These are phyloP conservation scores for Ploettnerulaceae sp. DNA, from an alignment of 2,329 filamentous ascomycete genomes.

Conservation along the genomic window DNA sequence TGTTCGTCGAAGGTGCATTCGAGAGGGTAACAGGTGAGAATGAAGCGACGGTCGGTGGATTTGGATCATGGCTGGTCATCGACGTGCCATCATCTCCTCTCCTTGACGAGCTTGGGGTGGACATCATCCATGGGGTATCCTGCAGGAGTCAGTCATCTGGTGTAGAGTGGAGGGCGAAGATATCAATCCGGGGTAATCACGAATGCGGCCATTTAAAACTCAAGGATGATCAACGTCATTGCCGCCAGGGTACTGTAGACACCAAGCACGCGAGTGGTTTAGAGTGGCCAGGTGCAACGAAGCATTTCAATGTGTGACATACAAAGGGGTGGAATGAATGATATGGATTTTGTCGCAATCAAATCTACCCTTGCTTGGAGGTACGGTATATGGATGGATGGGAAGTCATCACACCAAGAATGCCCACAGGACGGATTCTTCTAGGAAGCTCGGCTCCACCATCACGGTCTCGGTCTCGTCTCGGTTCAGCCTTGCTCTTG, in stretches of 20 bases:
- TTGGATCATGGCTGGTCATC: conserved; percentile 34
- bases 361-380: too few species aligned
- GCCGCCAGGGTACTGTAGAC: conserved; percentile 26
- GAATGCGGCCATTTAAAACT: conserved; percentile 34
- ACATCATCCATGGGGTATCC: conserved; percentile 37
- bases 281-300: neutral
- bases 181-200: conserved; percentile 25
- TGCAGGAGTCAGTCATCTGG: conserved; percentile 19
- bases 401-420: neutral
- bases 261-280: conserved; percentile 2
- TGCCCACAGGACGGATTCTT: neutral
- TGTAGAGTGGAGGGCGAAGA: neutral
- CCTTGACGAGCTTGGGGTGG: conserved; percentile 26
- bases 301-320: conserved; percentile 11
- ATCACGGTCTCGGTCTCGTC: conserved; percentile 1
- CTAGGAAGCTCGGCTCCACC: conserved; percentile 1
- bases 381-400: neutral
- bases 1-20: conserved; percentile 55
- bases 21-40: conserved; percentile 84
- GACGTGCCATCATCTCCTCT: conserved; percentile 29
- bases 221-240: conserved; percentile 29
- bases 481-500: neutral
- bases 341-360: too few species aligned
- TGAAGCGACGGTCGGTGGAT: conserved; percentile 73
- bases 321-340: neutral